These are phyloP conservation scores for Rhipidocladum racemiflorum DNA, from an alignment of 176 grass and related monocot species.

Conservation along the genomic window DNA sequence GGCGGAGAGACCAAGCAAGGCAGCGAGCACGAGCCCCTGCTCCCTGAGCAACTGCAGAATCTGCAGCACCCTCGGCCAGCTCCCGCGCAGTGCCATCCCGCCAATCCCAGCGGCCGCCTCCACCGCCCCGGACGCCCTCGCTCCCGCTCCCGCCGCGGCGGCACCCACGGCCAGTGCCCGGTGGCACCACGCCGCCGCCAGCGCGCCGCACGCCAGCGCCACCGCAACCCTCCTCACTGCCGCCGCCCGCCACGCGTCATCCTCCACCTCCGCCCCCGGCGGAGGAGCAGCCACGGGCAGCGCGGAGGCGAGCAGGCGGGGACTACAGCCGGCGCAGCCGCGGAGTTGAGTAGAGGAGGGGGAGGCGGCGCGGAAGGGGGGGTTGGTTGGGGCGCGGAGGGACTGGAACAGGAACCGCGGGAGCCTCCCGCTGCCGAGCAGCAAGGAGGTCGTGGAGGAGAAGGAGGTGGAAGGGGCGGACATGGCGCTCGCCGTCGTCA, in stretches of 20 bases:
- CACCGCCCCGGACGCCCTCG: slow-evolving; percentile 34
- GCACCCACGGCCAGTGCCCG: slow-evolving; percentile 30
- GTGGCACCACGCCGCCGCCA: slow-evolving; percentile 32
- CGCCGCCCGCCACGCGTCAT: not conserved
- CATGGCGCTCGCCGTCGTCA: slow-evolving; percentile 27
- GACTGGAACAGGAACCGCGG: slow-evolving; percentile 45
- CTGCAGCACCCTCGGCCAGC: slow-evolving; percentile 61
- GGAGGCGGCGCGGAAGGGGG: slow-evolving; percentile 16
- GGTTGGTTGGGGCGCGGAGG: slow-evolving; percentile 41
- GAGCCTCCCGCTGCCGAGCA: slow-evolving; percentile 30
- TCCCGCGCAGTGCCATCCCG: slow-evolving; percentile 34
- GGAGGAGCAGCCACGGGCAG: slow-evolving; percentile 16
- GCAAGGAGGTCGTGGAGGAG: slow-evolving; percentile 24
- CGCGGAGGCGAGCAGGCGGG: slow-evolving; percentile 16
- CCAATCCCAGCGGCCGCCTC: slow-evolving; percentile 31
- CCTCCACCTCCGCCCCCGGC: slow-evolving; percentile 14
- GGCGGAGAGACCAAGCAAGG: slow-evolving; percentile 73
- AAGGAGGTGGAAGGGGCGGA: not conserved
- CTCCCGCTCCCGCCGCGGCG: slow-evolving; percentile 18
- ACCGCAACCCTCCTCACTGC: slow-evolving; percentile 27
- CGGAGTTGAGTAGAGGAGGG: not conserved
- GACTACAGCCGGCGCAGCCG: not conserved
- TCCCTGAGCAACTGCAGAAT: slow-evolving; percentile 71
- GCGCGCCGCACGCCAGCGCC: slow-evolving; percentile 18
- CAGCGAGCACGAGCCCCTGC: slow-evolving; percentile 67